phyloP scores from a whole-genome alignment of 805 yeast genomes.

The Candida patagonica region DNA sequence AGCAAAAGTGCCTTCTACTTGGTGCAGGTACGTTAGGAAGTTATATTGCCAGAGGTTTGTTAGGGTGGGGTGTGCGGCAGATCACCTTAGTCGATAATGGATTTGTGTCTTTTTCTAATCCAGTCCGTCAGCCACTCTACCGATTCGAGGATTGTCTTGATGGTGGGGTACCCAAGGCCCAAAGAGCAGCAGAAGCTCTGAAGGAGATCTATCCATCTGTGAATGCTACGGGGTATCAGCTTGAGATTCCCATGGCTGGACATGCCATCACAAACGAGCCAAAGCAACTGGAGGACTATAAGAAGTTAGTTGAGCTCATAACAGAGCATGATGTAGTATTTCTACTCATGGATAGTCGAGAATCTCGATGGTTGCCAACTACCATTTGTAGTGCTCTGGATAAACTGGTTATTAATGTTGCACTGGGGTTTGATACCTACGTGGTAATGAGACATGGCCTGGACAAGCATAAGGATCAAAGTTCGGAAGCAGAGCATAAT shows the following conservation, averaged over 20 bases:
- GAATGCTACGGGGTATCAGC: conserved; percentile 45
- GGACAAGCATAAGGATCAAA: too few species aligned
- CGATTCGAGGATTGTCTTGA: conserved; percentile 69
- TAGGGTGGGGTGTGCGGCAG: conserved; percentile 91
- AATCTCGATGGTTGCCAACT: conserved; percentile 96
- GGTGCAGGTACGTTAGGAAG: conserved; percentile 97
- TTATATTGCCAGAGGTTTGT: conserved; percentile 71
- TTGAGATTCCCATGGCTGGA: conserved; percentile 95
- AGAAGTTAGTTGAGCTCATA: conserved; percentile 43
- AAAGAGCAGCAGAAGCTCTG: conserved; percentile 64
- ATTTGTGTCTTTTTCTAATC: conserved; percentile 81
- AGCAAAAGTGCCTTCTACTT: conserved; percentile 60
- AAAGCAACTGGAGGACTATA: conserved; percentile 43
- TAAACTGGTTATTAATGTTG: conserved; percentile 82
- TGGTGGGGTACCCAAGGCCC: conserved; percentile 72
- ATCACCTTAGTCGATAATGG: conserved; percentile 90
- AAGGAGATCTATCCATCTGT: conserved; percentile 73
- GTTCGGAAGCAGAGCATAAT: conserved; percentile 13
- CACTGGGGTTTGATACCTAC: conserved; percentile 89
- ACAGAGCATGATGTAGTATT: conserved; percentile 67
- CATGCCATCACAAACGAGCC: conserved; percentile 62
- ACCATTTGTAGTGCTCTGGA: conserved; percentile 56
- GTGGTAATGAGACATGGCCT: conserved; percentile 91
- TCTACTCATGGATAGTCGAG: conserved; percentile 87
- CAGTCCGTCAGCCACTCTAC: conserved; percentile 88